Evolutionary conservation across 306 rosid species (phyloP).

Genomic region (Vigna reflexopilosa): DNA sequence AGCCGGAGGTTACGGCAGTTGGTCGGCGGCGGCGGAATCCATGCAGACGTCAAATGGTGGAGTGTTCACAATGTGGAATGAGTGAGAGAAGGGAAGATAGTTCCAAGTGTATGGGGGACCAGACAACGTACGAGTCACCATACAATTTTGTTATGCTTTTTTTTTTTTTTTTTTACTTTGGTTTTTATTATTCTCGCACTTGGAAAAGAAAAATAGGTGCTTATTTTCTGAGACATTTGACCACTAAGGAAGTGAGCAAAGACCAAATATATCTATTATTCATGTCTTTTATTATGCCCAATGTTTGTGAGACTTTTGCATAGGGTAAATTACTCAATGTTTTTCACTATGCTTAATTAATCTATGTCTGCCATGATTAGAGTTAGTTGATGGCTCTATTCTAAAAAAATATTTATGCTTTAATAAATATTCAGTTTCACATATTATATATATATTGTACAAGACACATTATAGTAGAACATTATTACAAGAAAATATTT

Average conservation of each 20-base stretch:
- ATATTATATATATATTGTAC: too few relatives aligned
- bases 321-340: background rate
- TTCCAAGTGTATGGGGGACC: constrained; percentile 13
- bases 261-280: constrained; percentile 27
- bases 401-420: too few relatives aligned
- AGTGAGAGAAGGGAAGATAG: constrained; percentile 34
- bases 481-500: too few relatives aligned
- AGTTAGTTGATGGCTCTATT: too few relatives aligned
- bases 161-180: background rate
- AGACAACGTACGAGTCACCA: constrained; percentile 15
- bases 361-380: background rate
- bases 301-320: constrained; percentile 3
- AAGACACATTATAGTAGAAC: too few relatives aligned
- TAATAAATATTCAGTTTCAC: too few relatives aligned
- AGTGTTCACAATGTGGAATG: constrained; percentile 86
- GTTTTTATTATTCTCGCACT: constrained; percentile 10
- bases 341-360: background rate
- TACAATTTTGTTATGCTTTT: constrained; percentile 32
- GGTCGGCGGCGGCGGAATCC: constrained; percentile 68
- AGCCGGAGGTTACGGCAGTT: constrained; percentile 65
- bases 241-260: constrained; percentile 16
- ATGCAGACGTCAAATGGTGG: constrained; percentile 62
- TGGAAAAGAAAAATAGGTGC: constrained; percentile 36
- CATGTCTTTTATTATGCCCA: constrained; percentile 2
- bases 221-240: constrained; percentile 42